Percentiles rank a stretch among this genome's conserved stretches.
Conservation (phyloP, 768 basidiomycete genomes). For the Lyophyllum semitale region DNA sequence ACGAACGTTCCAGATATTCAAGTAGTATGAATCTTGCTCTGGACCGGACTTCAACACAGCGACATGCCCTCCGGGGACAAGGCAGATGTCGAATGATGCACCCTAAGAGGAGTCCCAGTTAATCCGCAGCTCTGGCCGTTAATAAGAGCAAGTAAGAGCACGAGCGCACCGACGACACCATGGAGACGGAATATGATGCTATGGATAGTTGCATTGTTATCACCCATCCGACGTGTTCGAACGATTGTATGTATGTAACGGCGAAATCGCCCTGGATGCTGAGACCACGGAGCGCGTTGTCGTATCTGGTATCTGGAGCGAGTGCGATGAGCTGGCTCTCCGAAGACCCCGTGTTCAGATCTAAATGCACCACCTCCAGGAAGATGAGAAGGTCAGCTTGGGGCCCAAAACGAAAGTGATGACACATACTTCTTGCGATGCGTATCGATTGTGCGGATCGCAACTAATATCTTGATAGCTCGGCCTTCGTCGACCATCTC, state of each 20-base stretch:
- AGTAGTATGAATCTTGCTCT: background rate
- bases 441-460: background rate
- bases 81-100: background rate
- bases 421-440: background rate
- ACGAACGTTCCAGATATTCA: background rate
- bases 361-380: background rate
- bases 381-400: background rate
- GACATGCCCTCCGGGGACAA: background rate
- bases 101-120: background rate
- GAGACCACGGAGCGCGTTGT: background rate
- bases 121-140: too few species aligned
- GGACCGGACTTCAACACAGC: background rate
- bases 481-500: background rate
- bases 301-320: background rate
- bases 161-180: background rate
- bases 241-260: background rate
- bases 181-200: background rate
- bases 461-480: background rate
- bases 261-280: background rate
- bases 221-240: background rate
- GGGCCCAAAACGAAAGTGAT: background rate
- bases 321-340: too few species aligned
- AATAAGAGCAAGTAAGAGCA: background rate
- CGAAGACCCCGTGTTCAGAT: background rate
- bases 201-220: background rate